phyloP scores from a whole-genome alignment of 1,284 basidiomycete species.

The Austroboletus novae-zelandiae region DNA sequence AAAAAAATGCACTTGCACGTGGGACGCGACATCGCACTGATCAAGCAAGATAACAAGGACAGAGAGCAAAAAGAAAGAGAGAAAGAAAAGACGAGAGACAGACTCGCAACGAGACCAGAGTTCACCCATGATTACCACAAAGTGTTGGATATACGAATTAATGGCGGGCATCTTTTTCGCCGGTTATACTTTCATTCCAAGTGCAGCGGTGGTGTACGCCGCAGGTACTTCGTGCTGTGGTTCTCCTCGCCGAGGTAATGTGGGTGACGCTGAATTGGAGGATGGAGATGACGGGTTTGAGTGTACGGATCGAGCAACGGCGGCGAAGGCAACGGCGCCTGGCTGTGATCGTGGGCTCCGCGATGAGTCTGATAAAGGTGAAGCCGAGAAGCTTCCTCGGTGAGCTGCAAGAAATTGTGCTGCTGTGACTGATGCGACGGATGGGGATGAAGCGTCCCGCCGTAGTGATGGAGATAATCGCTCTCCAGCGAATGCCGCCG shows the following conservation, averaged over 20 bases:
- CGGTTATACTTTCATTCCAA: conserved; percentile 33
- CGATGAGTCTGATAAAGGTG: conserved; percentile 35
- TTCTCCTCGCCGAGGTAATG: conserved; percentile 33
- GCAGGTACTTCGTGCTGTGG: conserved; percentile 33
- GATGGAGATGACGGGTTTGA: conserved; percentile 29
- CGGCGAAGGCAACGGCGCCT: conserved; percentile 26
- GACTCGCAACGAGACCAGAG: no score
- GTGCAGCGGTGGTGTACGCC: conserved; percentile 31
- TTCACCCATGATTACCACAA: no score
- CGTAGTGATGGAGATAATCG: conserved; percentile 33
- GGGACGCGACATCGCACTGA: no score
- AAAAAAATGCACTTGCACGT: no score
- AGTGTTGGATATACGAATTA: conserved; percentile 6
- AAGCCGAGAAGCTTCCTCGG: conserved; percentile 30
- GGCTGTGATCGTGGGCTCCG: conserved; percentile 32
- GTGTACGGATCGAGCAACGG: conserved; percentile 35
- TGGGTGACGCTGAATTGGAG: conserved; percentile 28
- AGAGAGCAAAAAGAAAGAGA: no score
- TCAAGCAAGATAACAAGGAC: no score
- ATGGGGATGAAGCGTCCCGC: conserved; percentile 4
- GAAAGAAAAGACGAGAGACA: no score
- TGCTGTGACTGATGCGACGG: conserved; percentile 18
- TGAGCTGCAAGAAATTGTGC: conserved; percentile 23
- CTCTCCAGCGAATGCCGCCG: conserved; percentile 33
- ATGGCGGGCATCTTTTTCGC: conserved; percentile 11